Base-by-base conservation (phyloP, 2,329 filamentous ascomycete genomes). In the Ceratocystis lukuohia region DNA sequence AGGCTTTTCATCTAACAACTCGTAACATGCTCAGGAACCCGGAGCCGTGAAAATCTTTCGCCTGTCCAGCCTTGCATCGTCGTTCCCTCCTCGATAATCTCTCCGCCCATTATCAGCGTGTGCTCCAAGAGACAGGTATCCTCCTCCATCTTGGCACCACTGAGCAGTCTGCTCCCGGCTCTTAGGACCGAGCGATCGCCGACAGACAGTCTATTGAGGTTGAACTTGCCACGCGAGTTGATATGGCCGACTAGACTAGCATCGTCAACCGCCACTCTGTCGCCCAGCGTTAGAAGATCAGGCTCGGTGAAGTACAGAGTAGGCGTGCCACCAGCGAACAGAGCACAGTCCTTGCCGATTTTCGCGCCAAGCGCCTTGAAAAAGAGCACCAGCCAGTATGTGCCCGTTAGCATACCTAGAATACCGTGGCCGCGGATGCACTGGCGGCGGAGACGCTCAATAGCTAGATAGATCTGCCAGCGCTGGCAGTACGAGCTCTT, bases 31-130 rank as follows among this genome's bases (percentile, higher is more conserved):
- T 8, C 61, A 25, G 59, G 50, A 8, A 70, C 66, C 61, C 68
- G 64, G 28, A 63, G 65, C 1, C 71, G 73, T 22, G 69, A 71
- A 68, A 77, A 79, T 65, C 74, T 72, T 64, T 78, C 77, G 1
- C 77, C 79, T 1, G 82, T 81, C 81, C 81, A 84, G 0, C 82
- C 82, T 71, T 84, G 82, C 73, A 80, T 78, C 1, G 80, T 80
- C 65, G 71, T 73, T 0, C 76, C 77, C 65, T 77, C 76, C 62
- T 80, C 80, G 0, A 83, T 80, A 50, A 80, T 74, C 71, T 84
- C 81, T 3, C 82, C 82, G 1, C 78, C 78, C 77, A 84, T 80
- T 53, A 84, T 76, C 3, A 84, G 75, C 0, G 82, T 84, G 69
- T 84, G 82, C 73, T 84, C 82, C 45, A 84, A 71, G 45, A 84